A percentile compares a stretch with the other conserved stretches of the same genome.
phyloP scores from a whole-genome alignment of 2,329 filamentous ascomycete species.

The Aphanocladium album region DNA sequence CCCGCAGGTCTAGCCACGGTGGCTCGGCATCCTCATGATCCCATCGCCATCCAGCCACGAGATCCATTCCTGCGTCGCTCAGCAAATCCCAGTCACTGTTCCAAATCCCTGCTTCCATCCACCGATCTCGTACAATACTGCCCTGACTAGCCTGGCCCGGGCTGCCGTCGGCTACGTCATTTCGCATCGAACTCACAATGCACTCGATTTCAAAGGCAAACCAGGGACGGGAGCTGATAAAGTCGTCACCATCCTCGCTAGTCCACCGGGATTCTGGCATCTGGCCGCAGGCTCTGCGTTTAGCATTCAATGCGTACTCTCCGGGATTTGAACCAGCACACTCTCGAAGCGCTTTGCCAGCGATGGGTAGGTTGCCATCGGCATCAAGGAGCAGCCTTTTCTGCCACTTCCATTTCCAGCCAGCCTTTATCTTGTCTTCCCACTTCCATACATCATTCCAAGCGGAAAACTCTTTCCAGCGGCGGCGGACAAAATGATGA shows the following conservation, averaged over 20 bases:
- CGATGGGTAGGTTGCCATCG: not conserved
- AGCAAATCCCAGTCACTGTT: not conserved
- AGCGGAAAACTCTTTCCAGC: not conserved
- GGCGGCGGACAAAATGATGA: not conserved
- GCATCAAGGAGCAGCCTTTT: not conserved
- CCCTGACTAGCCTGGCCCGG: too few species aligned
- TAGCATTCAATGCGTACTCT: not conserved
- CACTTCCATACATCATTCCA: not conserved
- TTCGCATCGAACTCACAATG: not conserved
- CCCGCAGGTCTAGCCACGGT: not conserved
- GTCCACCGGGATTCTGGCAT: not conserved
- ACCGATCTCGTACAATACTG: not conserved
- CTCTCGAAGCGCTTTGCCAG: not conserved
- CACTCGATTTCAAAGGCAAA: constrained; percentile 3
- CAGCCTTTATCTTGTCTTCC: not conserved
- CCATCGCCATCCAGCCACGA: not conserved
- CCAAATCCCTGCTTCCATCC: not conserved
- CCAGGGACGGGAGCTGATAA: constrained; percentile 3
- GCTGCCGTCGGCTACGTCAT: not conserved
- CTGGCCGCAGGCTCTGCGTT: not conserved
- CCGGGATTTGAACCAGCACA: not conserved
- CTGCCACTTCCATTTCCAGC: constrained; percentile 3
- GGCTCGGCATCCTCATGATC: not conserved
- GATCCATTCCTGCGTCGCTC: not conserved
- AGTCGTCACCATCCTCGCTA: not conserved